Conservation (phyloP, 2,329 filamentous ascomycete species). For the Cephalotrichum gorgonifer region DNA sequence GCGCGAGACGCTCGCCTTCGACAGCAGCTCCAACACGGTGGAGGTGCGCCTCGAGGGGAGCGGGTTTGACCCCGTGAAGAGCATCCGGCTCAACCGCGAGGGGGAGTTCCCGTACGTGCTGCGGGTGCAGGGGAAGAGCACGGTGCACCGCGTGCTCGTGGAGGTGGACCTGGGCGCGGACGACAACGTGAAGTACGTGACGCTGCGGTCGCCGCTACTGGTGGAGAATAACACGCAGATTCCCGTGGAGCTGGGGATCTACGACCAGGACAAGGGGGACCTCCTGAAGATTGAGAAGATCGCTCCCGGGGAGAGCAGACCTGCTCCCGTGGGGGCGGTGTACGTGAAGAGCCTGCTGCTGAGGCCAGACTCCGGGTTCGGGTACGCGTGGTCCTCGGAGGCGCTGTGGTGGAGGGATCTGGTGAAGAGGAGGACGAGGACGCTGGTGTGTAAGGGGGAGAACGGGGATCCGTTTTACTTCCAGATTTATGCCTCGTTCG, state of each 20-base stretch:
- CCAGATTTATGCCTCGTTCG: slow-evolving; percentile 80
- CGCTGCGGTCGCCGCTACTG: slow-evolving; percentile 79
- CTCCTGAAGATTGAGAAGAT: slow-evolving; percentile 98
- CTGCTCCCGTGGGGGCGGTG: slow-evolving; percentile 83
- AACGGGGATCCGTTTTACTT: slow-evolving; percentile 90
- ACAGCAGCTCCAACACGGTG: slow-evolving; percentile 70
- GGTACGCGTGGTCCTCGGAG: slow-evolving; percentile 89
- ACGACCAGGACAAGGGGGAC: slow-evolving; percentile 76
- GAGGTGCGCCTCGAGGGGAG: slow-evolving; percentile 81
- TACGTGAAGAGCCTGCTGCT: slow-evolving; percentile 83
- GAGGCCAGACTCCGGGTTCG: slow-evolving; percentile 89
- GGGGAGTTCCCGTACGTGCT: slow-evolving; percentile 86
- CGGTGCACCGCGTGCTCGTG: slow-evolving; percentile 82
- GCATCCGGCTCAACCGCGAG: slow-evolving; percentile 85
- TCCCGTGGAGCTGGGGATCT: slow-evolving; percentile 85
- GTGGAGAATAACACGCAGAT: slow-evolving; percentile 97
- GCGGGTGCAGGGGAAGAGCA: slow-evolving; percentile 73
- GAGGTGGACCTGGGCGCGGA: slow-evolving; percentile 85
- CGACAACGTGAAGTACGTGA: slow-evolving; percentile 98
- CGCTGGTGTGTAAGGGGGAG: slow-evolving; percentile 81
- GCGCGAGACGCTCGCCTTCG: slow-evolving; percentile 81
- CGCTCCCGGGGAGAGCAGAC: slow-evolving; percentile 77
- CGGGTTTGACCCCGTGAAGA: slow-evolving; percentile 82
- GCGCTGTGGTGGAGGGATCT: slow-evolving; percentile 88
- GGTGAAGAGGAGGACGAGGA: slow-evolving; percentile 71